phyloP scores from a whole-genome alignment of 2,329 filamentous ascomycete genomes.

The Ophiostoma pallidulum region DNA sequence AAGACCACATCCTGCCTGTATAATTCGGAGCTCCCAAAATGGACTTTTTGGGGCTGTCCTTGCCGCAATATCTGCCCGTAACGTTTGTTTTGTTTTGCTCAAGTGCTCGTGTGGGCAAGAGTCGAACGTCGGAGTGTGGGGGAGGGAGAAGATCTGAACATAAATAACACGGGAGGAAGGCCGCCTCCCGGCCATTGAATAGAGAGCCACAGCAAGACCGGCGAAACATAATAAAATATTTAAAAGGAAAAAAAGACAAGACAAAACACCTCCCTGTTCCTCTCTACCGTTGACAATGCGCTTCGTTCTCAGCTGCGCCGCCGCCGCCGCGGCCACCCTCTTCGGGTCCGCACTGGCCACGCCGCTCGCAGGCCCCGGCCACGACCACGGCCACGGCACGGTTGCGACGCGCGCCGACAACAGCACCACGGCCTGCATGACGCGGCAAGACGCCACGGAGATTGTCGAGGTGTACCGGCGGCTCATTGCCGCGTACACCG shows the following conservation, averaged over 20 bases:
- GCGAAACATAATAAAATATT: too few species aligned
- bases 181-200: background rate
- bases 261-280: background rate
- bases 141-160: too few species aligned
- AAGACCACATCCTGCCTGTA: too few species aligned
- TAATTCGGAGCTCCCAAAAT: too few species aligned
- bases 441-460: conserved; percentile 18
- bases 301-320: conserved; percentile 5
- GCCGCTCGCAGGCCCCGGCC: too few species aligned
- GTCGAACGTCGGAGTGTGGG: too few species aligned
- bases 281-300: conserved; percentile 1
- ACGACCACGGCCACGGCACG: too few species aligned
- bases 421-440: conserved; percentile 7
- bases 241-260: background rate
- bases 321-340: conserved; percentile 9
- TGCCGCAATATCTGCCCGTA: too few species aligned
- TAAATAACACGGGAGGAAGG: conserved; percentile 2
- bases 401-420: background rate
- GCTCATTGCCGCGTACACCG: conserved; percentile 24
- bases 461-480: conserved; percentile 23
- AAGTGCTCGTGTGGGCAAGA: too few species aligned
- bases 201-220: too few species aligned
- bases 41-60: too few species aligned
- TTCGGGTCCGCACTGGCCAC: conserved; percentile 9
- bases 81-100: too few species aligned